These are phyloP conservation scores for Paramecium octaurelia DNA, from an alignment of 73 alveolate species.

Conservation along the genomic window DNA sequence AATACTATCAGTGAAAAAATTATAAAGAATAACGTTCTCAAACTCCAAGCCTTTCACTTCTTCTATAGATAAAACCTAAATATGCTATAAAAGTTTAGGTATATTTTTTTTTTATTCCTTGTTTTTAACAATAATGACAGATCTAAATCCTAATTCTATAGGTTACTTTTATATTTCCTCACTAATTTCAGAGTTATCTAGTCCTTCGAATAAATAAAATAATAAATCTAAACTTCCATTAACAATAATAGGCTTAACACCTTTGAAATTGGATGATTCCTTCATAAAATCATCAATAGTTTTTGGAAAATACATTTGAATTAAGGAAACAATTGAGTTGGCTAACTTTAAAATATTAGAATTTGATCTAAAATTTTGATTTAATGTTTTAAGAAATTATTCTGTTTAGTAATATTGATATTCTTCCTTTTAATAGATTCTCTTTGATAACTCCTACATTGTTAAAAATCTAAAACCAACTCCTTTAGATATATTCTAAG, in stretches of 20 bases:
- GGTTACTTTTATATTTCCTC: neutral
- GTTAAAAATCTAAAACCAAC: conserved; percentile 76
- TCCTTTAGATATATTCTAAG: conserved; percentile 79
- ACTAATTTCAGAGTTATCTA: neutral
- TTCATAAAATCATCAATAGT: conserved; percentile 71
- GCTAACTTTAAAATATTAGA: conserved; percentile 71
- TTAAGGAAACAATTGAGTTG: conserved; percentile 68
- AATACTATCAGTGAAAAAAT: conserved; percentile 69
- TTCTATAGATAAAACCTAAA: conserved; percentile 77
- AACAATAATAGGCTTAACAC: conserved; percentile 67
- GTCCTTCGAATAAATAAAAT: conserved; percentile 1
- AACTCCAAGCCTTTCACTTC: conserved; percentile 87
- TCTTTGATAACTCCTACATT: conserved; percentile 49
- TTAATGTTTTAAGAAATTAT: neutral
- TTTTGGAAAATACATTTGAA: conserved; percentile 74
- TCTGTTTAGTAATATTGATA: neutral
- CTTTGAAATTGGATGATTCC: conserved; percentile 68
- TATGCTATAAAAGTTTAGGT: conserved; percentile 65
- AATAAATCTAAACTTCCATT: neutral
- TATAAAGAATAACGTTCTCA: conserved; percentile 80
- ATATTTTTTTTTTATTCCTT: conserved; percentile 71
- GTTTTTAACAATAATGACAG: conserved; percentile 81
- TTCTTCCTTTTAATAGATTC: neutral
- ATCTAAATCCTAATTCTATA: conserved; percentile 75
- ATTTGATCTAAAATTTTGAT: conserved; percentile 76